phyloP scores from a whole-genome alignment of 345 rosid genomes.

The Hibiscus mutabilis region DNA sequence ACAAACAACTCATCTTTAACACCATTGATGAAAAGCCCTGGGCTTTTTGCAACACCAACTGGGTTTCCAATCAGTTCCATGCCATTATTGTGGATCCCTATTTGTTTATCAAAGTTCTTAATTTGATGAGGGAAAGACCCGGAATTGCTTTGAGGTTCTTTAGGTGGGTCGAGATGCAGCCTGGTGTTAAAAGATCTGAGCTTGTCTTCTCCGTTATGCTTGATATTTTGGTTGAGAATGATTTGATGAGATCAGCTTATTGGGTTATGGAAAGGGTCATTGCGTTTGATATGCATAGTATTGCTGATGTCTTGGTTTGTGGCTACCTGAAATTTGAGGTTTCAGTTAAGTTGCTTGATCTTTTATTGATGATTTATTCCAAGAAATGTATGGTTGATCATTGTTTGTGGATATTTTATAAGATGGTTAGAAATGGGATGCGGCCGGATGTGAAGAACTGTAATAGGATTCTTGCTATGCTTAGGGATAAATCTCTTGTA shows the following conservation, averaged over 20 bases:
- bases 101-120: conserved; percentile 43
- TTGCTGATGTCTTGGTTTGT: conserved; percentile 45
- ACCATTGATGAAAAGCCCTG: conserved; percentile 27
- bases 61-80: conserved; percentile 40
- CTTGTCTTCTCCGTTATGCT: conserved; percentile 37
- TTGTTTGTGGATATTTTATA: conserved; percentile 43
- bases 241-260: conserved; percentile 41
- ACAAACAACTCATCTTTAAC: conserved; percentile 39
- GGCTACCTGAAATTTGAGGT: conserved; percentile 21
- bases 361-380: conserved; percentile 46
- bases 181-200: conserved; percentile 33
- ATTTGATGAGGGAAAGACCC: conserved; percentile 41
- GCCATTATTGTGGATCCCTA: conserved; percentile 37
- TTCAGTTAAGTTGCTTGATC: conserved; percentile 40
- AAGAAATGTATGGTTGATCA: conserved; percentile 44
- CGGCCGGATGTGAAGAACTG: conserved; percentile 57
- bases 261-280: conserved; percentile 46
- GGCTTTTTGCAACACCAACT: conserved; percentile 34
- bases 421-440: conserved; percentile 47
- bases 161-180: conserved; percentile 50
- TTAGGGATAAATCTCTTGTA: conserved; percentile 35
- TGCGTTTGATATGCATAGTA: conserved; percentile 36
- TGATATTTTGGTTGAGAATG: conserved; percentile 47
- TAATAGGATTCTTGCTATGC: conserved; percentile 56
- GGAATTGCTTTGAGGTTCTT: conserved; percentile 47